Conservation (phyloP, 257 asterid species). For the Nicotiana undulata region DNA sequence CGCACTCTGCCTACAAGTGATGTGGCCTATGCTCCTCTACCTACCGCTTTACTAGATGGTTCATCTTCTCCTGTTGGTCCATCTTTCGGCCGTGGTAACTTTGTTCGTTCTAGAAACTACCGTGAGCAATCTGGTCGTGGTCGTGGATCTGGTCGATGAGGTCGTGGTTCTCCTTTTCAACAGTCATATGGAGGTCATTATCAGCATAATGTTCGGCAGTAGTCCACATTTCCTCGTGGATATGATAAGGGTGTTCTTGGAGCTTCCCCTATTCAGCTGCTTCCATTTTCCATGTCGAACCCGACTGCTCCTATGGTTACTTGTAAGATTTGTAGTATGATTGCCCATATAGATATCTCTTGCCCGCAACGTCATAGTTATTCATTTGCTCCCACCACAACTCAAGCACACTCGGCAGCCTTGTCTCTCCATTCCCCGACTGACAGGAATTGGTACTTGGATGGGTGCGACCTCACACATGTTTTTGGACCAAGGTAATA, state of each 20-base stretch:
- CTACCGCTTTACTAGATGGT: too few species aligned
- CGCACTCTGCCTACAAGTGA: too few species aligned
- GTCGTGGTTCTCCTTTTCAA: neutral
- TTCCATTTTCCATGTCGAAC: neutral
- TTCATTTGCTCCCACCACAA: neutral
- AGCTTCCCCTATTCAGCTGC: neutral
- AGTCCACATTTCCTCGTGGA: neutral
- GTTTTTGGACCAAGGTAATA: too few species aligned
- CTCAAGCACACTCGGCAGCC: neutral
- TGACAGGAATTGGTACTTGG: too few species aligned
- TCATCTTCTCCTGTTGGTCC: too few species aligned
- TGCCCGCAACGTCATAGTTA: neutral
- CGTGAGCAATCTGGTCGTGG: too few species aligned
- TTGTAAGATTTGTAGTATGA: neutral
- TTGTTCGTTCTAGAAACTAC: too few species aligned
- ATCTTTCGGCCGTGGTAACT: too few species aligned
- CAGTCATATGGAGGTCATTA: neutral
- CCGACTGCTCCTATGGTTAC: neutral
- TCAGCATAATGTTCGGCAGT: neutral
- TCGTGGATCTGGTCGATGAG: too few species aligned
- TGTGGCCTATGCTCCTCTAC: too few species aligned
- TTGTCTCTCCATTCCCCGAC: too few species aligned
- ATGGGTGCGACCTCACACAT: too few species aligned
- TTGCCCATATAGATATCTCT: neutral
- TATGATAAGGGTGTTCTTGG: neutral